These are phyloP conservation scores for Kwoniella newhampshirensis DNA, from an alignment of 768 basidiomycete genomes.

Conservation along the genomic window DNA sequence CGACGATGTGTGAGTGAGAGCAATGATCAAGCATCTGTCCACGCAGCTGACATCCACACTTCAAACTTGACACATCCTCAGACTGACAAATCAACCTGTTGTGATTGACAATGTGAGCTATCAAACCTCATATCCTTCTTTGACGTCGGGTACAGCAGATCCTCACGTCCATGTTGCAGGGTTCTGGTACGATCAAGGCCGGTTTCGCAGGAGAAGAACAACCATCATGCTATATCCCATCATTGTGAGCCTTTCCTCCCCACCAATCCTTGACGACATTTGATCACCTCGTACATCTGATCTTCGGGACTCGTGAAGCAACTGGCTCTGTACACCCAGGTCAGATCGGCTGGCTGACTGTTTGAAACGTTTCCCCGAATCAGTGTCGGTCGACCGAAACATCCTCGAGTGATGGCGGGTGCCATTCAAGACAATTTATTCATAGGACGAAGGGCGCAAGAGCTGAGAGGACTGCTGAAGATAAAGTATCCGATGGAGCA, in stretches of 20 bases:
- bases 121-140: too few relatives aligned
- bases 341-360: not conserved
- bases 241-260: slow-evolving; percentile 93
- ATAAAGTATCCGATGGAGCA: slow-evolving; percentile 99
- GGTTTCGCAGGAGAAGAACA: slow-evolving; percentile 99
- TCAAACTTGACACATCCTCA: slow-evolving; percentile 7
- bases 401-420: slow-evolving; percentile 95
- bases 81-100: slow-evolving; percentile 93
- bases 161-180: slow-evolving; percentile 59
- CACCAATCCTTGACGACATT: too few relatives aligned
- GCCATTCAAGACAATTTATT: slow-evolving; percentile 88
- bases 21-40: too few relatives aligned
- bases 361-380: too few relatives aligned
- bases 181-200: slow-evolving; percentile 97
- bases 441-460: slow-evolving; percentile 92
- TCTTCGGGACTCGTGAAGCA: not conserved
- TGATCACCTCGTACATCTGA: not conserved
- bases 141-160: too few relatives aligned
- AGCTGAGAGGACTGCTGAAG: slow-evolving; percentile 90
- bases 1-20: slow-evolving; percentile 51
- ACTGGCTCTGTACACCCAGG: too few relatives aligned
- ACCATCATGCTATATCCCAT: slow-evolving; percentile 98
- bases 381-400: slow-evolving; percentile 95
- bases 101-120: slow-evolving; percentile 94
- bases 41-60: slow-evolving; percentile 3